Conservation (phyloP, 306 rosid genomes). For the Senna tora region DNA sequence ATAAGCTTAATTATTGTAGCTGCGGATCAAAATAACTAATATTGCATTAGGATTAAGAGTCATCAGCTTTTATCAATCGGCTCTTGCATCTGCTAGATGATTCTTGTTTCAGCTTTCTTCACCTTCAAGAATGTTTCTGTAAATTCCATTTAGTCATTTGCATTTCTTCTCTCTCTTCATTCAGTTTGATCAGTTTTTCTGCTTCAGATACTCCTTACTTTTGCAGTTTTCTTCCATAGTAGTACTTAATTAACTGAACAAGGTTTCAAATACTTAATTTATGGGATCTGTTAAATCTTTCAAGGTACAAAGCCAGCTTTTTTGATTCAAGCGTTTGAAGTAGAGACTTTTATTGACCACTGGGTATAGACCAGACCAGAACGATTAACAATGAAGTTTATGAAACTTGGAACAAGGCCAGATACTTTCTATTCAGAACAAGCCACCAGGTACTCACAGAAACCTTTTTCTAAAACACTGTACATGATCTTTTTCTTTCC, state of each 20-base stretch:
- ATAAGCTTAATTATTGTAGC: not conserved
- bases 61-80: constrained; percentile 3
- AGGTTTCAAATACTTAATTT: constrained; percentile 25
- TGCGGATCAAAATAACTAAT: not conserved
- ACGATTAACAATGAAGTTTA: constrained; percentile 75
- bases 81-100: constrained; percentile 21
- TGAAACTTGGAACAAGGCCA: constrained; percentile 94
- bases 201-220: not conserved
- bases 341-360: constrained; percentile 36
- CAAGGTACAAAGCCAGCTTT: constrained; percentile 8
- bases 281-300: constrained; percentile 18
- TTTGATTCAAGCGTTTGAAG: constrained; percentile 46
- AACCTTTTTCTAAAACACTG: constrained; percentile 9
- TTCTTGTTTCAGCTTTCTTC: constrained; percentile 19
- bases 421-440: constrained; percentile 88
- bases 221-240: not conserved
- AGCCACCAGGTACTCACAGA: constrained; percentile 77
- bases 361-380: constrained; percentile 37
- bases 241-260: not conserved
- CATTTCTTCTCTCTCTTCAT: constrained; percentile 7
- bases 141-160: not conserved
- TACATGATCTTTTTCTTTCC: constrained; percentile 5
- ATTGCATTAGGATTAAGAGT: constrained; percentile 5
- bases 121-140: constrained; percentile 1
- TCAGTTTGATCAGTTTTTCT: not conserved